These are phyloP conservation scores for Pythium myriotylum DNA, from an alignment of 352 stramenopile genomes.

Conservation along the genomic window DNA sequence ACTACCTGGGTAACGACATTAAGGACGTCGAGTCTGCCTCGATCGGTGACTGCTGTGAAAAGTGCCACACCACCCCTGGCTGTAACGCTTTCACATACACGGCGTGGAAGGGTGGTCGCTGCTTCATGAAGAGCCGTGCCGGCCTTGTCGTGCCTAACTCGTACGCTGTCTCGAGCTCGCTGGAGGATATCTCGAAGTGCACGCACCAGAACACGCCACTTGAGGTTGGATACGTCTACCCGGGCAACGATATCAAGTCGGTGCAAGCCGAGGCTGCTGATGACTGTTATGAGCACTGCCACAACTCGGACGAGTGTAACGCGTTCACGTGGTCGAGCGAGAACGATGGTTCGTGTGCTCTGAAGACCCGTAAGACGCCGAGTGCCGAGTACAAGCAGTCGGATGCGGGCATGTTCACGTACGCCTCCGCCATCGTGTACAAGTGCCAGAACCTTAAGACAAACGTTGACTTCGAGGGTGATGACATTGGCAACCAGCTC, in stretches of 20 bases:
- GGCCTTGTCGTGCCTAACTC: constrained; percentile 26
- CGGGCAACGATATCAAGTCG: constrained; percentile 30
- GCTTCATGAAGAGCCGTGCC: constrained; percentile 37
- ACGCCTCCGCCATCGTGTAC: constrained; percentile 38
- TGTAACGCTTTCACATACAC: constrained; percentile 36
- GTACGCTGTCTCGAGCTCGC: constrained; percentile 27
- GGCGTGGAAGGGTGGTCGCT: constrained; percentile 30
- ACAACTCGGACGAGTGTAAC: constrained; percentile 17
- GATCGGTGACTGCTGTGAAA: constrained; percentile 29
- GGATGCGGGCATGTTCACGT: background rate
- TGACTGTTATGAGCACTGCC: constrained; percentile 31
- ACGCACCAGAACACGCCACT: constrained; percentile 26
- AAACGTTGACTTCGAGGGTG: constrained; percentile 30
- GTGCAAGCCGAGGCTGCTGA: constrained; percentile 8
- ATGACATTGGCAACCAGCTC: constrained; percentile 27
- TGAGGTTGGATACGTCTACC: constrained; percentile 30
- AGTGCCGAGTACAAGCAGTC: constrained; percentile 12
- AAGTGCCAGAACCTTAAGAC: constrained; percentile 30
- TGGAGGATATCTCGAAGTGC: constrained; percentile 33
- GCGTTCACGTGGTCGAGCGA: constrained; percentile 34
- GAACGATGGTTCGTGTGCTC: constrained; percentile 28
- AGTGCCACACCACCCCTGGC: constrained; percentile 27
- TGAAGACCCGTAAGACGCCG: constrained; percentile 34
- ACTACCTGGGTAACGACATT: constrained; percentile 44
- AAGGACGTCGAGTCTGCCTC: constrained; percentile 14